These are phyloP conservation scores for Iris macrosiphon DNA, from an alignment of 106 monocot species.

Conservation along the genomic window DNA sequence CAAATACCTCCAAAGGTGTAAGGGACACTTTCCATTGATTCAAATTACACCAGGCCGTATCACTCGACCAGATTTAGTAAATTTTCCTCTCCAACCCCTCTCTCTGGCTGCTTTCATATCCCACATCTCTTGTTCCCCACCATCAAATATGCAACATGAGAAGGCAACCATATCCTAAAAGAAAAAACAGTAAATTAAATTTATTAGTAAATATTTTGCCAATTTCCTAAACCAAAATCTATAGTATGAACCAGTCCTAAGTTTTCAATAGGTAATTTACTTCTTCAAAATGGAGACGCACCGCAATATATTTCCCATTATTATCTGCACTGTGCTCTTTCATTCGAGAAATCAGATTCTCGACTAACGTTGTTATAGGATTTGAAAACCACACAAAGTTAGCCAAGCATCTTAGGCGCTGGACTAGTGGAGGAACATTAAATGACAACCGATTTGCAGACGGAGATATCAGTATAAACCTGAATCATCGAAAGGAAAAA, in stretches of 20 bases:
- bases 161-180: slow-evolving; percentile 96
- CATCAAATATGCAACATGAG: slow-evolving; percentile 91
- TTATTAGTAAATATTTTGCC: too few species aligned
- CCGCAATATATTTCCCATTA: slow-evolving; percentile 71
- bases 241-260: too few species aligned
- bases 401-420: slow-evolving; percentile 78
- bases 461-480: slow-evolving; percentile 91
- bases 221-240: too few species aligned
- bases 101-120: slow-evolving; percentile 85
- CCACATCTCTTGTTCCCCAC: slow-evolving; percentile 69
- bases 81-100: slow-evolving; percentile 92
- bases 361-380: slow-evolving; percentile 56
- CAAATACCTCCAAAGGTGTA: slow-evolving; percentile 80
- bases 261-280: slow-evolving; percentile 21
- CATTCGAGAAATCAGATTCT: slow-evolving; percentile 69
- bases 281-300: slow-evolving; percentile 95
- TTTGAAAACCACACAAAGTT: slow-evolving; percentile 88
- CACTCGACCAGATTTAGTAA: slow-evolving; percentile 78
- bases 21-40: slow-evolving; percentile 94
- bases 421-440: slow-evolving; percentile 63
- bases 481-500: slow-evolving; percentile 14
- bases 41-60: slow-evolving; percentile 80
- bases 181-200: too few species aligned
- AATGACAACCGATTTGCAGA: slow-evolving; percentile 90
- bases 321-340: slow-evolving; percentile 42